These are phyloP conservation scores for Canna indica DNA, from an alignment of 176 grass and related monocot genomes.

Conservation along the genomic window DNA sequence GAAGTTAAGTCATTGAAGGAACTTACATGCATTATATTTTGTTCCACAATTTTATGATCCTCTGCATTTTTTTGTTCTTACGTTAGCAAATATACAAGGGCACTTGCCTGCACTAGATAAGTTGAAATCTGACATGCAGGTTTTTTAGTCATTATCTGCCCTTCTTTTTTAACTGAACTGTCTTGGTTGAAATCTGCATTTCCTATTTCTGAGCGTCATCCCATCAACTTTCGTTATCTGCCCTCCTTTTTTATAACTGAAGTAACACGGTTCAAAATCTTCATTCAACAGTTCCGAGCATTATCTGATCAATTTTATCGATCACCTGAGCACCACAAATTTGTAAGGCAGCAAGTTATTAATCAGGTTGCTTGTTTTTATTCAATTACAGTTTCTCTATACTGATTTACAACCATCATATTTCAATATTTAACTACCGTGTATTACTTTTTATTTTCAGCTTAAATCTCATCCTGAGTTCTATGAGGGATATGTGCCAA, in stretches of 20 bases:
- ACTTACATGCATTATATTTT: too few relatives aligned
- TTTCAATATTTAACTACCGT: neutral
- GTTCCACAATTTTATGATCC: too few relatives aligned
- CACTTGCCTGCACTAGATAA: too few relatives aligned
- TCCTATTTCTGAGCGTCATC: neutral
- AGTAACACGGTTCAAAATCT: neutral
- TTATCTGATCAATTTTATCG: constrained; percentile 20
- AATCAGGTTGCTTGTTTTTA: constrained; percentile 8
- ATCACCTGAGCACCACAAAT: constrained; percentile 6
- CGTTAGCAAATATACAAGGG: too few relatives aligned
- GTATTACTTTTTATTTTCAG: neutral
- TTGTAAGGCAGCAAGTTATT: constrained; percentile 14
- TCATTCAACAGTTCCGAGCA: constrained; percentile 9
- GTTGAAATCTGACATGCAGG: too few relatives aligned
- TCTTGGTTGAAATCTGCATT: neutral
- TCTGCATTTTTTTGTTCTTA: too few relatives aligned
- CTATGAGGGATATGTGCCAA: constrained; percentile 13
- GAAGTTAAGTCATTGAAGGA: too few relatives aligned
- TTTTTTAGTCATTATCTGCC: too few relatives aligned
- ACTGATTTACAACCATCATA: neutral
- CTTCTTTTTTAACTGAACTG: too few relatives aligned
- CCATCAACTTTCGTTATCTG: neutral
- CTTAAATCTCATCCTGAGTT: constrained; percentile 13
- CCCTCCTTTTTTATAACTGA: neutral
- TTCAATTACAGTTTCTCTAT: neutral